Evolutionary conservation across 2,329 filamentous ascomycete genomes (phyloP), one percentile per base, ranked within the genome.

Genomic region (Onygenales sp.): DNA sequence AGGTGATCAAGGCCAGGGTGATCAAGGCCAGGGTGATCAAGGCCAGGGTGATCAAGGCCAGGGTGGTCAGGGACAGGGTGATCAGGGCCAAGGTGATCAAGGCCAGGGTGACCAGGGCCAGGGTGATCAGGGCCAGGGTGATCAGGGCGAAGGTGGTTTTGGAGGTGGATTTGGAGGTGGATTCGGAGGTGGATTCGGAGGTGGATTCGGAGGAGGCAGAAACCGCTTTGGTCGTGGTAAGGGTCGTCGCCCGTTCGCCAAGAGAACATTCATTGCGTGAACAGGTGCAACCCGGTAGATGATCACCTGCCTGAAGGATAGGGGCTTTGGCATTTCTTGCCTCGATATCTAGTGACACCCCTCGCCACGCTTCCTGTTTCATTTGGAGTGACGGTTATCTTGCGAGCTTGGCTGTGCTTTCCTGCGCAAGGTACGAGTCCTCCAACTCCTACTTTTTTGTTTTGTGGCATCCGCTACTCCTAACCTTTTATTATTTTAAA

Each of bases 231-330:
- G 46, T 31, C 34, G 46, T 21, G n/a, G 33, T 40, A 27, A 21
- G 14, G 13, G 6, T 14, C 49, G 49, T 10, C 7, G 11, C 3
- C 49, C 49, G n/a, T 51, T 51, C 36, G 14, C 7, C 39, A 43
- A 21, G 49, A 51, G 49, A 43, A 6, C 21, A 17, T 51, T 51
- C 49, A 43, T 51, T 36, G 39, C 49, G n/a, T 51, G 49, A 51
- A 36, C 37, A 10, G 31, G 21, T 10, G 14, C 27, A 21, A 13
- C 6, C 32, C 31, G n/a, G 34, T 10, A n/a, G n/a, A 33, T 2
- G 21, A n/a, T 27, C 6, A 33, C n/a, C 39, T 17, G 40, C 13
- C 39, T 27, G 27, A 42, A 6, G 17, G 21, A 9, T 13, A 34
- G 21, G 32, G 37, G 13, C n/a, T n/a, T 36, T 39, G 34, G 7